These are phyloP conservation scores for Fusarium staphyleae DNA, from an alignment of 2,329 filamentous ascomycete species.

Conservation along the genomic window DNA sequence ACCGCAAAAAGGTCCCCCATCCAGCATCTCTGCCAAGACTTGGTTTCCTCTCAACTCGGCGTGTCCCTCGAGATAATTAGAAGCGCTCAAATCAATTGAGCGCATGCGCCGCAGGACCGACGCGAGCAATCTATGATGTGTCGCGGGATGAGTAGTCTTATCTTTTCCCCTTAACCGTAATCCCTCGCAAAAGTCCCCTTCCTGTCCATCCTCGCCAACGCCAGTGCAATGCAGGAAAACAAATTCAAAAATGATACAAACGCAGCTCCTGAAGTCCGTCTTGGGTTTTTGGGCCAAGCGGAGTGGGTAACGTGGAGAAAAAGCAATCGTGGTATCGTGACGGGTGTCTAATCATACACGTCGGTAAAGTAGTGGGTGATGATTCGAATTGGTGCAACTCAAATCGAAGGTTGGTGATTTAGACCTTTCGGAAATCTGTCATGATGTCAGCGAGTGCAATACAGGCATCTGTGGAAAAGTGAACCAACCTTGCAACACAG, in stretches of 20 bases:
- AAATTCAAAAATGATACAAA: slow-evolving; percentile 51
- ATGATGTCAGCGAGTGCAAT: slow-evolving; percentile 7
- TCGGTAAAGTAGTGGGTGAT: slow-evolving; percentile 36
- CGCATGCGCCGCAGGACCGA: slow-evolving; percentile 37
- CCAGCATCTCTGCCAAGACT: slow-evolving; percentile 17
- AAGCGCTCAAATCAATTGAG: slow-evolving; percentile 36
- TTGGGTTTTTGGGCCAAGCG: slow-evolving; percentile 38
- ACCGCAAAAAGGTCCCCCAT: slow-evolving; percentile 1
- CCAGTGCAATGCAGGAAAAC: slow-evolving; percentile 63
- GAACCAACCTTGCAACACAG: slow-evolving; percentile 81
- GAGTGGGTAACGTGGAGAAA: slow-evolving; percentile 25
- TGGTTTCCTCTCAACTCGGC: slow-evolving; percentile 28
- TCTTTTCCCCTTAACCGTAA: slow-evolving; percentile 46
- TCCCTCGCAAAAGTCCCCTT: slow-evolving; percentile 42
- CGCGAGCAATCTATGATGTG: slow-evolving; percentile 51
- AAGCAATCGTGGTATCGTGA: slow-evolving; percentile 59
- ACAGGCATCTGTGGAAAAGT: neutral
- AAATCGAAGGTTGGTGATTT: slow-evolving; percentile 33
- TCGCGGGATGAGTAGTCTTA: slow-evolving; percentile 50
- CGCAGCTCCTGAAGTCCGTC: slow-evolving; percentile 21
- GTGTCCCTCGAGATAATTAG: slow-evolving; percentile 44
- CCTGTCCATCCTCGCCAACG: slow-evolving; percentile 55
- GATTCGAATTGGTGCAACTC: slow-evolving; percentile 4
- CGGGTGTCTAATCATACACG: slow-evolving; percentile 53
- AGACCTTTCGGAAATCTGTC: slow-evolving; percentile 66